Percentiles rank a stretch among this genome's conserved stretches.
These are phyloP conservation scores for Neurospora africana DNA, from an alignment of 495 filamentous ascomycete species.

Conservation along the genomic window DNA sequence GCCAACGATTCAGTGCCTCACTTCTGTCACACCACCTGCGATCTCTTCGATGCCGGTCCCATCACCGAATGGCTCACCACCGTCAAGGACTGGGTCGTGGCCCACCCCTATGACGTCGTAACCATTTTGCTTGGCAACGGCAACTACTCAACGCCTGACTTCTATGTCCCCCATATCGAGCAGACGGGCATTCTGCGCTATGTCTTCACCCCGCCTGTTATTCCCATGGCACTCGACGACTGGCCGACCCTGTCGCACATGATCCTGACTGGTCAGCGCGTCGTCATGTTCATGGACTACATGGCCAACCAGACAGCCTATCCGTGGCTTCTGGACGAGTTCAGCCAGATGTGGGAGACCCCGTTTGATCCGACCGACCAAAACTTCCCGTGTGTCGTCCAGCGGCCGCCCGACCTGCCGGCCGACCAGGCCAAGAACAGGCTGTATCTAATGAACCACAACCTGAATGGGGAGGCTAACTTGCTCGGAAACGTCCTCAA, in stretches of 20 bases:
- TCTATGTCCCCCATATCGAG: conserved; percentile 43
- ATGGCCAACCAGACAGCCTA: conserved; percentile 66
- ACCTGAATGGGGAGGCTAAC: conserved; percentile 65
- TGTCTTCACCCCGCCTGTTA: conserved; percentile 58
- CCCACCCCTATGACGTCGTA: conserved; percentile 82
- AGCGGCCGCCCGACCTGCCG: conserved; percentile 55
- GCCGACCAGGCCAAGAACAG: conserved; percentile 42
- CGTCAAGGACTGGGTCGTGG: conserved; percentile 62
- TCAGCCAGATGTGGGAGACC: conserved; percentile 68
- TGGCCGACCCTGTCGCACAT: conserved; percentile 80
- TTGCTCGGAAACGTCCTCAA: conserved; percentile 50
- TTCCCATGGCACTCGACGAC: conserved; percentile 58
- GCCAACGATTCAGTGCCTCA: conserved; percentile 42
- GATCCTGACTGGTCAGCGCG: conserved; percentile 51
- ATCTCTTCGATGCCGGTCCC: conserved; percentile 67
- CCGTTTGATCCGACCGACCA: conserved; percentile 55
- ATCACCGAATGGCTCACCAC: conserved; percentile 60
- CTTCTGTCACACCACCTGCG: conserved; percentile 65
- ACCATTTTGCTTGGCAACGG: conserved; percentile 81
- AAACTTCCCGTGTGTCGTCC: conserved; percentile 56
- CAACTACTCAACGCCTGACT: conserved; percentile 44
- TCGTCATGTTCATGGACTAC: conserved; percentile 60
- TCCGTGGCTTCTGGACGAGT: conserved; percentile 69
- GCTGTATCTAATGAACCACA: conserved; percentile 90
- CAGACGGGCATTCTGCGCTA: conserved; percentile 57